These are phyloP conservation scores for Fusarium sp. DNA, from an alignment of 2,329 filamentous ascomycete species.

Conservation along the genomic window DNA sequence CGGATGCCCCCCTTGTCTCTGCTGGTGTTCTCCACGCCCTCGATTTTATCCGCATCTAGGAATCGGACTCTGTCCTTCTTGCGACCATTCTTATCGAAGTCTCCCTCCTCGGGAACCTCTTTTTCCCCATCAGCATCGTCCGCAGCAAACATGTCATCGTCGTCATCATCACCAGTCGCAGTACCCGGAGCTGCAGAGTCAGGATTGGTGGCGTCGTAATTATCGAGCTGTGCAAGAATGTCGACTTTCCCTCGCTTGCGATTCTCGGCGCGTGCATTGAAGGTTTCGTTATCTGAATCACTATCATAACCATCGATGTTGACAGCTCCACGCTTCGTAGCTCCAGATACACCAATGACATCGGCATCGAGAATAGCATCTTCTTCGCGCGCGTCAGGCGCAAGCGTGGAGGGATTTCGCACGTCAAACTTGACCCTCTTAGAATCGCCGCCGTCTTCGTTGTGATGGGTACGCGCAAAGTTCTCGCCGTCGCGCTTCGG, in stretches of 20 bases:
- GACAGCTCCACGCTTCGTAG: slow-evolving; percentile 90
- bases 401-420: slow-evolving; percentile 92
- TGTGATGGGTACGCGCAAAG: slow-evolving; percentile 79
- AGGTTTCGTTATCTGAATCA: slow-evolving; percentile 91
- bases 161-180: slow-evolving; percentile 71
- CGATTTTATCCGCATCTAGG: slow-evolving; percentile 71
- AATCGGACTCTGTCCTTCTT: slow-evolving; percentile 72
- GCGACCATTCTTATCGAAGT: slow-evolving; percentile 58
- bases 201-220: slow-evolving; percentile 60
- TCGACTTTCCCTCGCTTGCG: slow-evolving; percentile 62
- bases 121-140: slow-evolving; percentile 65
- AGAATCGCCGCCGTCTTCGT: slow-evolving; percentile 59
- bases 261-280: slow-evolving; percentile 77
- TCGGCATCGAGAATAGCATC: slow-evolving; percentile 86
- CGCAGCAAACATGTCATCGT: slow-evolving; percentile 79
- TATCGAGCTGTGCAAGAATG: slow-evolving; percentile 64
- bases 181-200: slow-evolving; percentile 56
- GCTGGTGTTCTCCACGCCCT: slow-evolving; percentile 80
- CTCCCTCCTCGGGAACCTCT: slow-evolving; percentile 46
- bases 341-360: slow-evolving; percentile 83
- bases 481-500: slow-evolving; percentile 87
- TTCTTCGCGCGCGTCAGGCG: slow-evolving; percentile 78
- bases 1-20: slow-evolving; percentile 79
- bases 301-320: slow-evolving; percentile 98
- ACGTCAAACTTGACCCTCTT: slow-evolving; percentile 94